Evolutionary conservation across 768 basidiomycete genomes (phyloP).

Genomic region (Psilocybe sp.): DNA sequence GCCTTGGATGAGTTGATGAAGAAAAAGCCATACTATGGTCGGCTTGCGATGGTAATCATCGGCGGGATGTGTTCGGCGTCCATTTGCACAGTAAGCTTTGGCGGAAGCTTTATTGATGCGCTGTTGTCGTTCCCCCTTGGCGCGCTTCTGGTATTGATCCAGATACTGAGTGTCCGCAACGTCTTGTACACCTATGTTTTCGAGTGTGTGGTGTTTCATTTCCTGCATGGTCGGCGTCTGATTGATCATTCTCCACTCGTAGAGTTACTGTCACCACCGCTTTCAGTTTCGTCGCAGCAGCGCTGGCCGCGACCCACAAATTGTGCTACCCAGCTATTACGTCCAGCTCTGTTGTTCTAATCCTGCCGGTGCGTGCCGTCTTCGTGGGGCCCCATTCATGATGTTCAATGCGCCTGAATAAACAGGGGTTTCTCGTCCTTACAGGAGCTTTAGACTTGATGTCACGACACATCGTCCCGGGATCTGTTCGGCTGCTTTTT

Average conservation of each 20-base stretch:
- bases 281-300: slow-evolving; percentile 77
- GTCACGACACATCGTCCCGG: slow-evolving; percentile 77
- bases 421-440: slow-evolving; percentile 62
- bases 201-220: slow-evolving; percentile 42
- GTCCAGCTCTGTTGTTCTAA: slow-evolving; percentile 74
- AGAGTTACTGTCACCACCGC: slow-evolving; percentile 79
- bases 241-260: slow-evolving; percentile 1
- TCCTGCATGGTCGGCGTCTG: not conserved
- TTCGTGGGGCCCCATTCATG: not conserved
- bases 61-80: slow-evolving; percentile 77
- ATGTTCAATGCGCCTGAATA: not conserved
- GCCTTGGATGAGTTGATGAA: slow-evolving; percentile 76
- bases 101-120: slow-evolving; percentile 75
- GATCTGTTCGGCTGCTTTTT: slow-evolving; percentile 82
- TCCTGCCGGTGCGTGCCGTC: slow-evolving; percentile 57
- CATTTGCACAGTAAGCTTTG: slow-evolving; percentile 72
- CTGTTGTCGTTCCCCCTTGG: slow-evolving; percentile 75
- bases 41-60: slow-evolving; percentile 61
- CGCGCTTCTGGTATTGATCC: slow-evolving; percentile 67
- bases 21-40: slow-evolving; percentile 55
- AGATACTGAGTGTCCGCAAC: slow-evolving; percentile 68
- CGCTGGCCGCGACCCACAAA: slow-evolving; percentile 59
- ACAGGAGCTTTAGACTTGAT: slow-evolving; percentile 76
- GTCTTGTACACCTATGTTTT: slow-evolving; percentile 81
- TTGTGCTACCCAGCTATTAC: slow-evolving; percentile 84